These are phyloP conservation scores for Castanea mollissima DNA, from an alignment of 306 rosid genomes.

Conservation along the genomic window DNA sequence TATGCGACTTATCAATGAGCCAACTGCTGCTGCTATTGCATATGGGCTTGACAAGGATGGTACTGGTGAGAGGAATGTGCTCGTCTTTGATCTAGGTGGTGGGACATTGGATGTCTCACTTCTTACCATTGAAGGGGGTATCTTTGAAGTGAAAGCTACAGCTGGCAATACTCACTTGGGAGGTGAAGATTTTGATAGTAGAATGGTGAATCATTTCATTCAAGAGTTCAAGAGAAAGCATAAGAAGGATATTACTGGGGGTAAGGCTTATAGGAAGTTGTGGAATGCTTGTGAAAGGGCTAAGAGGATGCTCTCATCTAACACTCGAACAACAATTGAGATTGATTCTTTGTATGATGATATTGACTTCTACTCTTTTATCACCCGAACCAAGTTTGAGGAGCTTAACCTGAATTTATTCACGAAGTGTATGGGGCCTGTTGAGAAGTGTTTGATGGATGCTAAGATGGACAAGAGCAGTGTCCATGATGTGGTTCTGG, in stretches of 20 bases:
- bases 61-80: slow-evolving; percentile 29
- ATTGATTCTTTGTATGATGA: slow-evolving; percentile 41
- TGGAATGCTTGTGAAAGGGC: slow-evolving; percentile 47
- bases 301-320: slow-evolving; percentile 42
- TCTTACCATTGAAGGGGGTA: slow-evolving; percentile 34
- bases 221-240: slow-evolving; percentile 41
- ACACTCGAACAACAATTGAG: slow-evolving; percentile 37
- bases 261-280: slow-evolving; percentile 32
- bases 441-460: slow-evolving; percentile 35
- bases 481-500: slow-evolving; percentile 36
- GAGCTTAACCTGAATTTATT: slow-evolving; percentile 41
- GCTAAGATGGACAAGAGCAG: slow-evolving; percentile 33
- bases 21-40: slow-evolving; percentile 48
- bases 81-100: slow-evolving; percentile 39
- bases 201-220: slow-evolving; percentile 37
- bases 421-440: slow-evolving; percentile 37
- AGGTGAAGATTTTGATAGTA: slow-evolving; percentile 42
- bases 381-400: slow-evolving; percentile 35
- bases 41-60: slow-evolving; percentile 42
- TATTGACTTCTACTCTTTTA: slow-evolving; percentile 29
- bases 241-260: slow-evolving; percentile 41
- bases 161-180: slow-evolving; percentile 42
- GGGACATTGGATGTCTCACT: slow-evolving; percentile 44
- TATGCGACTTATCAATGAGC: slow-evolving; percentile 40
- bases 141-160: slow-evolving; percentile 36